These are phyloP conservation scores for Ustilago shanxiensis DNA, from an alignment of 1,284 basidiomycete genomes.

Conservation along the genomic window DNA sequence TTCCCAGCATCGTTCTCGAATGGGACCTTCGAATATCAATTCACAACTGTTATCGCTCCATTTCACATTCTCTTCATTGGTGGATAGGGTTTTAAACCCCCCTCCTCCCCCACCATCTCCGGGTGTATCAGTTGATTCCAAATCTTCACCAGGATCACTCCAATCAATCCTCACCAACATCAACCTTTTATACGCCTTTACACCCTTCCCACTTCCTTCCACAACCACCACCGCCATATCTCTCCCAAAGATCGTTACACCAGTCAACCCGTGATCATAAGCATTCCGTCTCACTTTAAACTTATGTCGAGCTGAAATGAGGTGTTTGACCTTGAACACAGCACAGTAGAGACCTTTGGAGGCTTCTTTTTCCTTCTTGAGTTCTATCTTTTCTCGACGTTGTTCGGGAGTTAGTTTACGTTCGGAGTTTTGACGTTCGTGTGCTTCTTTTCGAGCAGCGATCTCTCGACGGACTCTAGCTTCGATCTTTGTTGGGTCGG, in stretches of 20 bases:
- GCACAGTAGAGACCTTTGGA: slow-evolving; percentile 86
- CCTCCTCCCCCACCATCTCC: slow-evolving; percentile 25
- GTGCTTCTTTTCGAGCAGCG: slow-evolving; percentile 84
- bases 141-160: slow-evolving; percentile 83
- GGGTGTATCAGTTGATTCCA: slow-evolving; percentile 35
- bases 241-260: slow-evolving; percentile 89
- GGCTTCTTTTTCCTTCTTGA: slow-evolving; percentile 74
- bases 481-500: slow-evolving; percentile 97
- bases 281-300: slow-evolving; percentile 98
- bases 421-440: slow-evolving; percentile 91
- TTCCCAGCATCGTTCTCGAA: slow-evolving; percentile 77
- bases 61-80: slow-evolving; percentile 68
- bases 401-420: slow-evolving; percentile 92
- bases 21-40: slow-evolving; percentile 90
- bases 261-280: slow-evolving; percentile 87
- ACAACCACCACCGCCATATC: slow-evolving; percentile 90
- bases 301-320: slow-evolving; percentile 91
- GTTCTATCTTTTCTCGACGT: slow-evolving; percentile 83
- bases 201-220: slow-evolving; percentile 87
- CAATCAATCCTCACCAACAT: slow-evolving; percentile 91
- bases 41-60: slow-evolving; percentile 89
- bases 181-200: slow-evolving; percentile 88
- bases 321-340: slow-evolving; percentile 86
- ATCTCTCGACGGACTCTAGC: slow-evolving; percentile 93
- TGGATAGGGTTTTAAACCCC: slow-evolving; percentile 32